A percentile compares a stretch with the other conserved stretches of the same genome.
phyloP scores from a whole-genome alignment of 768 basidiomycete genomes.

The Termitomyces sp. region DNA sequence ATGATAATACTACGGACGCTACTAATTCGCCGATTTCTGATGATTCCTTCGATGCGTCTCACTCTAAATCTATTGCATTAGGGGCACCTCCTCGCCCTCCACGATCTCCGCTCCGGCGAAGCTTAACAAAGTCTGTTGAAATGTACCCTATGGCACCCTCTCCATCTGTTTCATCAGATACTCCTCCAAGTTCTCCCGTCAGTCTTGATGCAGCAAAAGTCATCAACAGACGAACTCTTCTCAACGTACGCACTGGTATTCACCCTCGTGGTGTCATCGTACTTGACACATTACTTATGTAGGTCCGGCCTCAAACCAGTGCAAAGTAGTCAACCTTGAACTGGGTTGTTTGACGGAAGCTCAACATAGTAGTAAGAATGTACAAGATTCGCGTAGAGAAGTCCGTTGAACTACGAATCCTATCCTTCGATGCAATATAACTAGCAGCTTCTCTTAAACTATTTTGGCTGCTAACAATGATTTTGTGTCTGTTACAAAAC shows the following conservation, averaged over 20 bases:
- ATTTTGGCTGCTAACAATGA: conserved; percentile 19
- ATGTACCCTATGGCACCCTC: conserved; percentile 37
- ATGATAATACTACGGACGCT: conserved; percentile 15
- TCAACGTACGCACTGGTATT: conserved; percentile 27
- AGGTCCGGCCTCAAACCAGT: conserved; percentile 21
- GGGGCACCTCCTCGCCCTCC: conserved; percentile 21
- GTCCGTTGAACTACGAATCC: background rate
- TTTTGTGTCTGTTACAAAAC: conserved; percentile 40
- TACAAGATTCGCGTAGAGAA: background rate
- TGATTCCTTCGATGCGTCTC: background rate
- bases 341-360: background rate
- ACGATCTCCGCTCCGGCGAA: conserved; percentile 12
- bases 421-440: background rate
- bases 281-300: conserved; percentile 1
- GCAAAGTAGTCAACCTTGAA: background rate
- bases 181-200: conserved; percentile 19
- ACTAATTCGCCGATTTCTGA: conserved; percentile 16
- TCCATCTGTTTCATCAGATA: conserved; percentile 31
- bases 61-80: background rate
- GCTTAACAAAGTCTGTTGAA: conserved; percentile 21
- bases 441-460: background rate
- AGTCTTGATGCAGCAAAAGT: conserved; percentile 15
- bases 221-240: conserved; percentile 27
- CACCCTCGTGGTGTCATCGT: background rate
- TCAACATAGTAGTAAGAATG: background rate